phyloP scores from a whole-genome alignment of 1,284 basidiomycete genomes.

The Entoloma clypeatum region DNA sequence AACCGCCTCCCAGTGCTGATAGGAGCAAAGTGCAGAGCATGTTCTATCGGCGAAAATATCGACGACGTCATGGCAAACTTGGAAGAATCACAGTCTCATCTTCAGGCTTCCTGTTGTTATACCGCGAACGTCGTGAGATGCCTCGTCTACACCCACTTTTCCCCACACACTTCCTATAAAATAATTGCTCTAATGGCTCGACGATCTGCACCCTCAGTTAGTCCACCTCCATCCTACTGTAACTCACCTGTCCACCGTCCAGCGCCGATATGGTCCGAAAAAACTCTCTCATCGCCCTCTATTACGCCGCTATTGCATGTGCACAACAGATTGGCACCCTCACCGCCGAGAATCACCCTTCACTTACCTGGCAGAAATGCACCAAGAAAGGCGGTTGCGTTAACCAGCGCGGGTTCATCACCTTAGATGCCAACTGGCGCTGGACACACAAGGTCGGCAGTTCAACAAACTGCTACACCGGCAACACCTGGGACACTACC shows the following conservation, averaged over 20 bases:
- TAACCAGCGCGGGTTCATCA: conserved; percentile 31
- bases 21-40: too few relatives aligned
- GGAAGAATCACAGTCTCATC: too few relatives aligned
- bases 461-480: conserved; percentile 54
- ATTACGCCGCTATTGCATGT: conserved; percentile 19
- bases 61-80: too few relatives aligned
- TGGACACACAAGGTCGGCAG: conserved; percentile 42
- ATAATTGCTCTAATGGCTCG: too few relatives aligned
- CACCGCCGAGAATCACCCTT: conserved; percentile 27
- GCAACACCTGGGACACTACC: conserved; percentile 46
- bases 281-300: conserved; percentile 19
- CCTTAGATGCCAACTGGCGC: conserved; percentile 53
- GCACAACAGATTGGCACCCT: conserved; percentile 24
- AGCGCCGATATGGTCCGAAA: conserved; percentile 16
- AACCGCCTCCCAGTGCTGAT: too few relatives aligned
- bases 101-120: too few relatives aligned
- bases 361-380: conserved; percentile 37
- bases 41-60: too few relatives aligned
- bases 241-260: too few relatives aligned
- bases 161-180: too few relatives aligned
- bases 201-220: too few relatives aligned
- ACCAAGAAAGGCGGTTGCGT: conserved; percentile 39
- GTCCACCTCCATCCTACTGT: conserved; percentile 33
- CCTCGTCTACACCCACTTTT: too few relatives aligned
- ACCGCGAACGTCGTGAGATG: too few relatives aligned